Evolutionary conservation across 345 rosid species (phyloP).

Genomic region (Microcos paniculata): DNA sequence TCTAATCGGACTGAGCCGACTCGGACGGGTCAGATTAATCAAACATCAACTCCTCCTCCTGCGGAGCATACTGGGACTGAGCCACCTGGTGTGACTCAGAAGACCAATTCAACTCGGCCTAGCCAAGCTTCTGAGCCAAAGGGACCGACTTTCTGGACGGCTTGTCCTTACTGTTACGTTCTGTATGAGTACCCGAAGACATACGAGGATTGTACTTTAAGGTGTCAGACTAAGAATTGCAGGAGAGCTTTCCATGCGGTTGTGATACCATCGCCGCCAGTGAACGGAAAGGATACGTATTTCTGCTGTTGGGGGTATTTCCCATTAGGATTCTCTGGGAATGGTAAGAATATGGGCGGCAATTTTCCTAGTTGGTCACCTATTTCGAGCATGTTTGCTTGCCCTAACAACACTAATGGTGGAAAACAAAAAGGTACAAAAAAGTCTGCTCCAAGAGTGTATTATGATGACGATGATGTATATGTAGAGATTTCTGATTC

Average conservation of each 20-base stretch:
- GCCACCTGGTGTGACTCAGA: conserved; percentile 20
- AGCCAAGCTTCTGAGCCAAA: conserved; percentile 23
- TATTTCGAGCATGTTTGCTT: conserved; percentile 59
- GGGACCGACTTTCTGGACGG: conserved; percentile 77
- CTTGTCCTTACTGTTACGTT: conserved; percentile 81
- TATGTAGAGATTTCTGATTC: conserved; percentile 61
- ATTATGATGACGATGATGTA: conserved; percentile 49
- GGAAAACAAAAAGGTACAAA: conserved; percentile 15
- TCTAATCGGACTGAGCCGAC: conserved; percentile 6
- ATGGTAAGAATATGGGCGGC: conserved; percentile 22
- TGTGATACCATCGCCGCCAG: conserved; percentile 56
- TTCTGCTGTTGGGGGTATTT: conserved; percentile 75
- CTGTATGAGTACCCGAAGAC: conserved; percentile 77
- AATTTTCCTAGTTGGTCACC: conserved; percentile 65
- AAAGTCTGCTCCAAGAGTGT: conserved; percentile 31
- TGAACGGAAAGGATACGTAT: conserved; percentile 55
- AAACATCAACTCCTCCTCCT: conserved; percentile 17
- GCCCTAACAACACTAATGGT: conserved; percentile 26
- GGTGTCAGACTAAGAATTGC: conserved; percentile 63
- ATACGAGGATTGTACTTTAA: conserved; percentile 74
- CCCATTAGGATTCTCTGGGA: conserved; percentile 64
- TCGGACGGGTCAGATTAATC: not conserved
- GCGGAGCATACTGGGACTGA: conserved; percentile 14
- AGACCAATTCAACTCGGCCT: conserved; percentile 23
- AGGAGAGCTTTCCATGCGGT: conserved; percentile 81